A percentile compares a stretch with the other conserved stretches of the same genome.
Conservation (phyloP, 192 early-diverging fungal species). For the Coemansia furcata region DNA sequence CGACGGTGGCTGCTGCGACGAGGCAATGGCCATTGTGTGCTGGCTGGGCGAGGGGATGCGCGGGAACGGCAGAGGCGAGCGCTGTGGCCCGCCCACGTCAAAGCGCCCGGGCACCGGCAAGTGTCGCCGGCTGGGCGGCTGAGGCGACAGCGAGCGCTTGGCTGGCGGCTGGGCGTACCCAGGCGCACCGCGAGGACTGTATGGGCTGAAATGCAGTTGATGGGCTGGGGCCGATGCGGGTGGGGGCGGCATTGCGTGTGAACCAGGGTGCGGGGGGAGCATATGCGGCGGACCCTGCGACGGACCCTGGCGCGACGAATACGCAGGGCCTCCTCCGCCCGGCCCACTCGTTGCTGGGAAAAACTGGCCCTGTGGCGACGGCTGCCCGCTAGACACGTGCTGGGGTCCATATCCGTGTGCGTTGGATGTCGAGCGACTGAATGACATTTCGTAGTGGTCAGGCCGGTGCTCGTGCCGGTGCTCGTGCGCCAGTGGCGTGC, state of each 20-base stretch:
- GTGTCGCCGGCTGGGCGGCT: constrained; percentile 16
- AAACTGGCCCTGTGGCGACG: constrained; percentile 31
- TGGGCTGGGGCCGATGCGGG: constrained; percentile 3
- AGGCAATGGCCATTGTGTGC: constrained; percentile 3
- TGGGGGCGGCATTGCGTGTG: constrained; percentile 14
- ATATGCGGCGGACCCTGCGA: constrained; percentile 17
- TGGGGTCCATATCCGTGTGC: constrained; percentile 2
- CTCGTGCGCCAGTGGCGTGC: constrained; percentile 20
- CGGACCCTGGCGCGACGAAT: constrained; percentile 8
- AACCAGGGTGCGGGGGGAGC: constrained; percentile 30
- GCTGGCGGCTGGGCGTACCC: constrained; percentile 11
- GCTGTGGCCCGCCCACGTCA: constrained; percentile 21
- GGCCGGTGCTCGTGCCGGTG: constrained; percentile 10
- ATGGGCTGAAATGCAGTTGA: background rate
- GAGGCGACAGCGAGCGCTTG: constrained; percentile 8
- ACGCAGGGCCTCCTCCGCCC: background rate
- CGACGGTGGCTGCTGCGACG: constrained; percentile 3
- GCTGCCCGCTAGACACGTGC: constrained; percentile 19
- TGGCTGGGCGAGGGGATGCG: constrained; percentile 47
- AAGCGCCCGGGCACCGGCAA: constrained; percentile 33
- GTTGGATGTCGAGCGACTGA: constrained; percentile 44
- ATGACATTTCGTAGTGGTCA: constrained; percentile 50
- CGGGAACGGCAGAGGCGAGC: constrained; percentile 48
- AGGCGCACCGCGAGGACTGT: constrained; percentile 4
- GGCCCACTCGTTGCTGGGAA: constrained; percentile 2